Evolutionary conservation across 495 filamentous ascomycete genomes (phyloP), one percentile per base, ranked within the genome.

Genomic region (Parmelia sp.): DNA sequence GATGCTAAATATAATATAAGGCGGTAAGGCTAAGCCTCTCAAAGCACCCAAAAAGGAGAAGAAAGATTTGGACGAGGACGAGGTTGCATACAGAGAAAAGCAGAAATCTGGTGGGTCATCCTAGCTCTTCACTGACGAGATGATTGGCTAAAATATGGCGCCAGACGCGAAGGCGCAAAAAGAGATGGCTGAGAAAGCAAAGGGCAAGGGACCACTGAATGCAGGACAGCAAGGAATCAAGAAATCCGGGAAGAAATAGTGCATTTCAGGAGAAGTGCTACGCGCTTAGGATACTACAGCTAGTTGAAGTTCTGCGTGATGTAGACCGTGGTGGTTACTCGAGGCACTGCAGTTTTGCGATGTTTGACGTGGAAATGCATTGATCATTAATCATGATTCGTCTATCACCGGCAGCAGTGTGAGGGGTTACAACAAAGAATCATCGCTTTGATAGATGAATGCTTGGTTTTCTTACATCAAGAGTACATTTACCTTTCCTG

Each of bases 161-260:
- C 69, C 64, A 92, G 89, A 90, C 64, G 87, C 87, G 72, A 90
- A 90, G 80, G 89, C 87, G 12, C 87, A 84, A 77, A 87, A 89
- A 74, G 88, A 90, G 4, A 70, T 91, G 76, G 81, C 83, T 35
- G 83, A 86, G 56, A 86, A 88, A 75, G 77, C 78, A 60, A 81
- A 83, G 70, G 77, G 78, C 70, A 82, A 82, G 74, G 81, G 81
- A 23, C 82, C 81, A n/a, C 65, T 86, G 79, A 90, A 90, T 76
- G 87, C 86, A 57, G 90, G 90, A 40, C 73, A 80, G 58, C 89
- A 92, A 78, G 89, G 89, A 58, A 94, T 94, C 79, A 94, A 92
- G 86, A 92, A 90, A 80, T 90, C 87, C 37, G 90, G 90, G 72
- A 92, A 94, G 87, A 92, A 91, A 82, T 91, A 82, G 64, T 39